These are phyloP conservation scores for Amylocystis lapponica DNA, from an alignment of 768 basidiomycete species.

Conservation along the genomic window DNA sequence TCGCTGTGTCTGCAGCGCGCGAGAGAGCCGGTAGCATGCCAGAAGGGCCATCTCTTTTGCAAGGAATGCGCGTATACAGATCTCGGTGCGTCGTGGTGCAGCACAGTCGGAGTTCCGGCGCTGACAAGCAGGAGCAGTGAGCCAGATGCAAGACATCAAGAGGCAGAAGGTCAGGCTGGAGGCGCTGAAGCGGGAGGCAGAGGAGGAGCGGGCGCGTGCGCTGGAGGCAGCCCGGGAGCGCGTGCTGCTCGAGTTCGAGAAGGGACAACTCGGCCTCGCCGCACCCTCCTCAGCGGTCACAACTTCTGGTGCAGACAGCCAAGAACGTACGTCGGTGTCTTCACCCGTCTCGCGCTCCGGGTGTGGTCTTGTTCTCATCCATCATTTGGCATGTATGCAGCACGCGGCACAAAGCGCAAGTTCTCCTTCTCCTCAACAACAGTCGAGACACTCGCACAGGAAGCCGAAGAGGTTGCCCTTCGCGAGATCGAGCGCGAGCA, in stretches of 20 bases:
- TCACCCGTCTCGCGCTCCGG: not conserved
- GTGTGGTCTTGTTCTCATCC: not conserved
- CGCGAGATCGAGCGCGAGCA: conserved; percentile 80
- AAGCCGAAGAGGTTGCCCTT: conserved; percentile 87
- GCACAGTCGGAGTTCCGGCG: not conserved
- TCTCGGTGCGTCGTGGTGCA: conserved; percentile 66
- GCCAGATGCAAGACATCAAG: conserved; percentile 91
- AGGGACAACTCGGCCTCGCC: conserved; percentile 71
- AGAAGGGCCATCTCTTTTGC: conserved; percentile 90
- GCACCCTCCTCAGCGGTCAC: conserved; percentile 33
- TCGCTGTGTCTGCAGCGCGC: conserved; percentile 82
- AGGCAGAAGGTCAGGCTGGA: conserved; percentile 80
- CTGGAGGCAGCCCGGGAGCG: conserved; percentile 78
- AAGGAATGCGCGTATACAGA: conserved; percentile 91
- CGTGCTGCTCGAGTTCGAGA: conserved; percentile 87
- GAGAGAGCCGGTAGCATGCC: conserved; percentile 77
- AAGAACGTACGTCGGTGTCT: conserved; percentile 30
- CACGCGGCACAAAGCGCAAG: conserved; percentile 71
- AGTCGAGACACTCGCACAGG: conserved; percentile 64
- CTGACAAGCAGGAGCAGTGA: conserved; percentile 40
- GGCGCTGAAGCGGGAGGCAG: conserved; percentile 69
- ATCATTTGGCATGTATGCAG: conserved; percentile 24
- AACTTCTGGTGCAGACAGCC: conserved; percentile 33
- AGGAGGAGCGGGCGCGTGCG: conserved; percentile 66
- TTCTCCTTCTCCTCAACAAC: conserved; percentile 74